Evolutionary conservation across 1,284 basidiomycete genomes (phyloP).

Genomic region (Mycosarcoma mackinlayi): DNA sequence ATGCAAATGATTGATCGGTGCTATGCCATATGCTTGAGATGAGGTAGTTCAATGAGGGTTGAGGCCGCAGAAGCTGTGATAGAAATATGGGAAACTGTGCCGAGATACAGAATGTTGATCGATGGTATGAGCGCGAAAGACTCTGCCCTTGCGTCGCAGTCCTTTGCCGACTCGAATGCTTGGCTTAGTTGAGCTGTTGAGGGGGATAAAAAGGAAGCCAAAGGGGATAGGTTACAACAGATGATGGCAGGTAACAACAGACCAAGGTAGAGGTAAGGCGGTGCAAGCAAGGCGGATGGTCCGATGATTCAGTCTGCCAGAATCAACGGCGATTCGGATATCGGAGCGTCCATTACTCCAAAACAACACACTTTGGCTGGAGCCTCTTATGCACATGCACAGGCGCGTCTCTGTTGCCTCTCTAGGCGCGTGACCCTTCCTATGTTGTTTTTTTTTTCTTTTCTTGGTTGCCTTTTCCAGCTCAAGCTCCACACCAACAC

Average conservation of each 20-base stretch:
- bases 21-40: conserved; percentile 3
- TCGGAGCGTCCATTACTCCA: conserved; percentile 8
- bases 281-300: not conserved
- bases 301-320: not conserved
- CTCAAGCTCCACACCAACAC: conserved; percentile 1
- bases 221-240: too few relatives aligned
- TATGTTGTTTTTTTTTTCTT: not conserved
- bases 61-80: conserved; percentile 2
- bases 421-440: conserved; percentile 13
- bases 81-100: not conserved
- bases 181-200: too few relatives aligned
- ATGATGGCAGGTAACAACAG: too few relatives aligned
- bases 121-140: not conserved
- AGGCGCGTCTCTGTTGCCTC: conserved; percentile 7
- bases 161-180: too few relatives aligned
- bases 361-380: conserved; percentile 16
- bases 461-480: not conserved
- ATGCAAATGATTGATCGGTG: not conserved
- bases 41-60: not conserved
- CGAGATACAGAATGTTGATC: not conserved
- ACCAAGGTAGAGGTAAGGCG: not conserved
- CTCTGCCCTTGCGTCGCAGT: too few relatives aligned
- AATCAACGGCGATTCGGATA: conserved; percentile 2
- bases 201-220: too few relatives aligned
- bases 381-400: not conserved